These are phyloP conservation scores for Tephrocybe sp. DNA, from an alignment of 768 basidiomycete species.

Conservation along the genomic window DNA sequence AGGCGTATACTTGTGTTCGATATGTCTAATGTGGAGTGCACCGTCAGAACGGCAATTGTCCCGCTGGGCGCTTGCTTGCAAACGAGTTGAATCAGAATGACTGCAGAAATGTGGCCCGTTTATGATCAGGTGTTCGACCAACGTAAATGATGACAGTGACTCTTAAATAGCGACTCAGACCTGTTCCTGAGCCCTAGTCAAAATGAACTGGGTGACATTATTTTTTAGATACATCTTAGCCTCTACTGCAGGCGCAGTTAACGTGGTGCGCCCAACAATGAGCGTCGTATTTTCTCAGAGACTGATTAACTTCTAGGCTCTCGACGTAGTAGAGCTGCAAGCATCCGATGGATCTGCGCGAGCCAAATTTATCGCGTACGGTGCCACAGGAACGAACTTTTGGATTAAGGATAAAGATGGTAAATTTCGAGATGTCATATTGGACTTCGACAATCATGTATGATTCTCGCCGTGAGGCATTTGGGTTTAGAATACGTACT, in stretches of 20 bases:
- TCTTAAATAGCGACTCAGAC: background rate
- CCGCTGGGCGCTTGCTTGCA: background rate
- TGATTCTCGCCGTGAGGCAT: slow-evolving; percentile 6
- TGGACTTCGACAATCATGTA: slow-evolving; percentile 47
- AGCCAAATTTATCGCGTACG: slow-evolving; percentile 44
- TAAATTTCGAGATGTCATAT: slow-evolving; percentile 43
- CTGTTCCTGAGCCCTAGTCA: no score
- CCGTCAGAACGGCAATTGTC: slow-evolving; percentile 4
- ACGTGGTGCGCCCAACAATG: background rate
- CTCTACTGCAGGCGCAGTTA: background rate
- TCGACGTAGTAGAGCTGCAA: slow-evolving; percentile 28
- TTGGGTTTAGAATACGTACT: background rate
- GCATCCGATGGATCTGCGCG: slow-evolving; percentile 41
- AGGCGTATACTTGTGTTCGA: no score
- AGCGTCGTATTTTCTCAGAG: background rate
- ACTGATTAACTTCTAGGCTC: slow-evolving; percentile 17
- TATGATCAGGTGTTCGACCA: slow-evolving; percentile 5
- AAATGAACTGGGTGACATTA: background rate
- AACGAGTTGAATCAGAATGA: background rate
- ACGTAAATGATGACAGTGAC: background rate
- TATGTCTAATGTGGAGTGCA: background rate
- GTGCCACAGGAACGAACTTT: slow-evolving; percentile 44
- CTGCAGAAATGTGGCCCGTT: background rate
- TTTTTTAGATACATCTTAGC: background rate
- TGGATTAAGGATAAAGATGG: slow-evolving; percentile 50